Percentiles rank a stretch among this genome's conserved stretches.
Conservation (phyloP, 179 eudicot genomes). For the Gypsophila paniculata region DNA sequence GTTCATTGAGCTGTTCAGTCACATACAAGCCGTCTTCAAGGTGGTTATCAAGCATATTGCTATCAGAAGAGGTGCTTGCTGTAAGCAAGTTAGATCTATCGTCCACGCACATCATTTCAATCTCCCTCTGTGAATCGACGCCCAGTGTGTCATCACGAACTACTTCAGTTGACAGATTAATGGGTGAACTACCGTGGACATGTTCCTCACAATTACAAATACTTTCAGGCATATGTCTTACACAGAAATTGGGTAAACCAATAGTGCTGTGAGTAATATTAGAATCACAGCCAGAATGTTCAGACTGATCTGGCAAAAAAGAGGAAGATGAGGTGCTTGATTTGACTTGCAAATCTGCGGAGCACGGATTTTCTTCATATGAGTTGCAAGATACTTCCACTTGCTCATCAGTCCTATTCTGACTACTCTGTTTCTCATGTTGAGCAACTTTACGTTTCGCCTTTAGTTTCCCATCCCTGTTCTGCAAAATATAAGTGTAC, state of each 20-base stretch:
- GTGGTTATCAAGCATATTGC: constrained; percentile 24
- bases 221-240: constrained; percentile 24
- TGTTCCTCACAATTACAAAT: constrained; percentile 24
- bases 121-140: constrained; percentile 15
- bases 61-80: constrained; percentile 11
- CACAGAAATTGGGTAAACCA: constrained; percentile 14
- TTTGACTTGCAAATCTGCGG: constrained; percentile 29
- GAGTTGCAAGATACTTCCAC: constrained; percentile 24
- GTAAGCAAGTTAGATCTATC: constrained; percentile 6
- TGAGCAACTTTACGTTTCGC: constrained; percentile 42
- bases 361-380: constrained; percentile 34
- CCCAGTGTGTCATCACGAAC: constrained; percentile 12
- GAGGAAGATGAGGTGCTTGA: constrained; percentile 21
- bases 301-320: constrained; percentile 31
- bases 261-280: constrained; percentile 15
- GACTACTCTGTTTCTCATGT: constrained; percentile 23
- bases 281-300: constrained; percentile 33
- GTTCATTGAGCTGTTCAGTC: constrained; percentile 17
- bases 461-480: constrained; percentile 32
- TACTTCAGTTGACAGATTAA: constrained; percentile 11
- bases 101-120: constrained; percentile 16
- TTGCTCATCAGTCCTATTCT: constrained; percentile 31
- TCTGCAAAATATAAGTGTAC: constrained; percentile 27
- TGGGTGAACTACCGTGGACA: constrained; percentile 14
- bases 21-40: constrained; percentile 19